Evolutionary conservation across 1,284 basidiomycete genomes (phyloP), one percentile per base, ranked within the genome.

Genomic region (Puccinia hordei): DNA sequence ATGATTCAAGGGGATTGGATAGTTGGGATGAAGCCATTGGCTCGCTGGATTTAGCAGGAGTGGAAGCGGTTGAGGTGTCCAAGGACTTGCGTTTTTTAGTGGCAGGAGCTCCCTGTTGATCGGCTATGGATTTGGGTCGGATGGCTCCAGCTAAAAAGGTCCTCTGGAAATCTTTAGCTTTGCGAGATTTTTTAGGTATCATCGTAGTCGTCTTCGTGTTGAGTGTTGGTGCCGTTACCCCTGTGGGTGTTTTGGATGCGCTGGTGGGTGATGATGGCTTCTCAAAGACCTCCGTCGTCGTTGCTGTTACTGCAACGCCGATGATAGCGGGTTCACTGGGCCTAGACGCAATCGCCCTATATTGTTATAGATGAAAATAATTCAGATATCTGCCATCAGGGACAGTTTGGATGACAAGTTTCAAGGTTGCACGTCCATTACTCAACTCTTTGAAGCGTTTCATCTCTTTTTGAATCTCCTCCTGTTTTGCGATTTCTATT

Each of bases 41-140:
- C 15, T 63, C 15, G 19, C 22, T 63, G 59, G 59, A 63, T 15
- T 1, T 38, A 15, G 2, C 59, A 38, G 59, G 10, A 63, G 33
- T n/a, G n/a, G 59, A 19, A 17, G 19, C 5, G 8, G 27, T 15
- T 38, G 59, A 27, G 33, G 41, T 53, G 53, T 33, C 65, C 24
- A 51, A 78, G 49, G 75, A 78, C 41, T 78, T 78, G 13, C 75
- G 24, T 69, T 78, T 78, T 22, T 78, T 78, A 15, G 75, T 30
- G 6, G 41, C 19, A 53, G 69, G 55, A 15, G 33, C 44, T 35
- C 27, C 49, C 24, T 53, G 33, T 13, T 51, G 49, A 38, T 46
- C 44, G n/a, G 55, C 44, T 63, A 41, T 68, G 41, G 61, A 44
- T 49, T 55, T 66, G 19, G 75, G 75, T 38, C 75, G 61, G 35